Percentiles rank a stretch among this genome's conserved stretches.
Evolutionary conservation across 208 protist genomes (phyloP).

Genomic region (Crithidia sp.): DNA sequence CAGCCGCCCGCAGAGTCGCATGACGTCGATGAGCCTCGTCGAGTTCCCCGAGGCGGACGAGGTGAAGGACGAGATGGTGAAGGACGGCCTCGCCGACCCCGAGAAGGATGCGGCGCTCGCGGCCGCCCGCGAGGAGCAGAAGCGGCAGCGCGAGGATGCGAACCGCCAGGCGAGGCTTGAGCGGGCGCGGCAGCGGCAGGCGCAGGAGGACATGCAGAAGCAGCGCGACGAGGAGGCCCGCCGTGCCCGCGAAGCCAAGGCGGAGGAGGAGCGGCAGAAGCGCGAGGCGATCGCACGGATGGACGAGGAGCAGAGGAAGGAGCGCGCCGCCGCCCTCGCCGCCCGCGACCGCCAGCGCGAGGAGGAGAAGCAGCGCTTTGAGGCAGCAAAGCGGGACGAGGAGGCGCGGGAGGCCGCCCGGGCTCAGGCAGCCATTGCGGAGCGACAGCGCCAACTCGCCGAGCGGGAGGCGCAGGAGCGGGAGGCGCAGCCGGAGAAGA

Average conservation of each 20-base stretch:
- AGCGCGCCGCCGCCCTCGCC: conserved; percentile 35
- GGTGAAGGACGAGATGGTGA: conserved; percentile 54
- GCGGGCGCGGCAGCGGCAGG: conserved; percentile 25
- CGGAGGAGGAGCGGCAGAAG: conserved; percentile 39
- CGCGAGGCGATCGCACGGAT: conserved; percentile 39
- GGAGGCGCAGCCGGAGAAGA: conserved; percentile 17
- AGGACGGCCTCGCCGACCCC: conserved; percentile 25
- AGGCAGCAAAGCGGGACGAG: conserved; percentile 34
- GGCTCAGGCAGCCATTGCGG: conserved; percentile 40
- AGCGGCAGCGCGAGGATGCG: conserved; percentile 31
- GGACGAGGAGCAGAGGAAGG: conserved; percentile 45
- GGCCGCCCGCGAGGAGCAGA: conserved; percentile 17
- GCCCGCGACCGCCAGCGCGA: conserved; percentile 39
- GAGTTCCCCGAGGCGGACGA: conserved; percentile 73
- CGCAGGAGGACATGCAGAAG: conserved; percentile 36
- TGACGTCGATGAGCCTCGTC: conserved; percentile 58
- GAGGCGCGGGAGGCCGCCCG: conserved; percentile 55
- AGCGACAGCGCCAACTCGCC: conserved; percentile 29
- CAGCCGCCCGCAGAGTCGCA: conserved; percentile 42
- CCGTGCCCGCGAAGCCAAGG: conserved; percentile 32
- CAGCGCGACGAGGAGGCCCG: conserved; percentile 36
- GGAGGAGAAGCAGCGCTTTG: conserved; percentile 49
- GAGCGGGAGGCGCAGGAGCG: conserved; percentile 24
- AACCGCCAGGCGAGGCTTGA: conserved; percentile 18
- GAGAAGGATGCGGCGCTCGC: conserved; percentile 26